A percentile compares a stretch with the other conserved stretches of the same genome.
Conservation (phyloP, 1,139 yeast genomes). For the Debaryomycetaceae sp. region DNA sequence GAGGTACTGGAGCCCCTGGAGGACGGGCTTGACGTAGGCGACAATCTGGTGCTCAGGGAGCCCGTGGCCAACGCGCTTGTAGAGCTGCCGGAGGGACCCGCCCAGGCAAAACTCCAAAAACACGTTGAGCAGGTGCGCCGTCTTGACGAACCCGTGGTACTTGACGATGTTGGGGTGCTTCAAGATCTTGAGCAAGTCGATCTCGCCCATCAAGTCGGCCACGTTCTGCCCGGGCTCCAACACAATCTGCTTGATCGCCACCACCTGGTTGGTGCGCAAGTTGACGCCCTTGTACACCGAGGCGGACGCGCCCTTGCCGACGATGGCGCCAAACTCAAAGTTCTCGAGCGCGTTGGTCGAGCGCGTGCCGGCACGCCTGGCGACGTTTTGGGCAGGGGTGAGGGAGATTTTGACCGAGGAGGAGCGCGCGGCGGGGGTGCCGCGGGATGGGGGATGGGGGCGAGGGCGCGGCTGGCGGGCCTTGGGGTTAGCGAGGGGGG, state of each 20-base stretch:
- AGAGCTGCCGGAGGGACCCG: conserved; percentile 74
- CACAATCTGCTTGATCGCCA: conserved; percentile 81
- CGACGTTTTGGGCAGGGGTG: conserved; percentile 52
- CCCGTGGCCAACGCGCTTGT: conserved; percentile 50
- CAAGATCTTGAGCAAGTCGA: conserved; percentile 74
- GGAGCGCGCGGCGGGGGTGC: conserved; percentile 17
- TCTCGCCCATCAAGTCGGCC: conserved; percentile 69
- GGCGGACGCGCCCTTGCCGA: conserved; percentile 95
- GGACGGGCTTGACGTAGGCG: conserved; percentile 62
- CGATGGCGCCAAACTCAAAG: conserved; percentile 62
- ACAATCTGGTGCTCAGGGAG: conserved; percentile 61
- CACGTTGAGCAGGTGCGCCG: conserved; percentile 61
- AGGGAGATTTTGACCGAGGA: conserved; percentile 42
- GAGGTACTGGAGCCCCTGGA: conserved; percentile 65
- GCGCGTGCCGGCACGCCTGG: conserved; percentile 35
- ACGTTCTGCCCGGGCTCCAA: conserved; percentile 46
- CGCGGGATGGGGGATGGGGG: no score
- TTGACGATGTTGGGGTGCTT: conserved; percentile 85
- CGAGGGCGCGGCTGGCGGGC: no score
- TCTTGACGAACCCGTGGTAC: conserved; percentile 82
- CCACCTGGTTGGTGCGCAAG: conserved; percentile 58
- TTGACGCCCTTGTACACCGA: conserved; percentile 82
- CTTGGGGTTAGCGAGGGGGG: no score
- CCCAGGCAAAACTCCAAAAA: conserved; percentile 75
- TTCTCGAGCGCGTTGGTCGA: conserved; percentile 45